phyloP scores from a whole-genome alignment of 352 stramenopile species.

The Phytophthora sp. region DNA sequence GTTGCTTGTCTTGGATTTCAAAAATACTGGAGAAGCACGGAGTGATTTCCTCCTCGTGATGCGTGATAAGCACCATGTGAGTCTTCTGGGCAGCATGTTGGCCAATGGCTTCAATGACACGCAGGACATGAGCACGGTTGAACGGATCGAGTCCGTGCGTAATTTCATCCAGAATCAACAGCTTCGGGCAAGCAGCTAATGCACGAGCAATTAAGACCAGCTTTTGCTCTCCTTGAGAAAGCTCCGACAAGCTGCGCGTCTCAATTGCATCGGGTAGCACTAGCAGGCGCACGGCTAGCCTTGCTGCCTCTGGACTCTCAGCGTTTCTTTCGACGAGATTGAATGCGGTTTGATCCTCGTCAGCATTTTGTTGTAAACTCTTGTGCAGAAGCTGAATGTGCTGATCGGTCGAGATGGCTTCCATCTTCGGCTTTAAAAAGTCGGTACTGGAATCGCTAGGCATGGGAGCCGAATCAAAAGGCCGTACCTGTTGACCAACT shows the following conservation, averaged over 20 bases:
- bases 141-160: conserved; percentile 91
- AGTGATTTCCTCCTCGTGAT: conserved; percentile 92
- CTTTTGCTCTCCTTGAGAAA: conserved; percentile 94
- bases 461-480: not conserved
- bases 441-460: not conserved
- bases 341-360: conserved; percentile 33
- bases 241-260: conserved; percentile 55
- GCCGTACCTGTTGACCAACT: conserved; percentile 28
- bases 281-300: conserved; percentile 44
- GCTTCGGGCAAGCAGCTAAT: conserved; percentile 66
- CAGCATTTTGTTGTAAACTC: conserved; percentile 27
- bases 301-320: conserved; percentile 35
- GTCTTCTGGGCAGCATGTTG: conserved; percentile 44
- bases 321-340: conserved; percentile 53
- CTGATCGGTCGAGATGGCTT: conserved; percentile 90
- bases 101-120: conserved; percentile 78
- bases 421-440: conserved; percentile 39
- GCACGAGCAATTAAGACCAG: conserved; percentile 88
- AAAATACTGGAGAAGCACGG: conserved; percentile 83
- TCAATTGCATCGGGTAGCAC: conserved; percentile 38
- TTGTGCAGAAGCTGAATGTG: conserved; percentile 83
- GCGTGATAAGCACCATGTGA: conserved; percentile 91
- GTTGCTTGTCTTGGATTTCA: conserved; percentile 75
- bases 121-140: conserved; percentile 79
- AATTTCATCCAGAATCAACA: conserved; percentile 93